Conservation (phyloP, 129 eudicot species). For the Mikania micrantha region DNA sequence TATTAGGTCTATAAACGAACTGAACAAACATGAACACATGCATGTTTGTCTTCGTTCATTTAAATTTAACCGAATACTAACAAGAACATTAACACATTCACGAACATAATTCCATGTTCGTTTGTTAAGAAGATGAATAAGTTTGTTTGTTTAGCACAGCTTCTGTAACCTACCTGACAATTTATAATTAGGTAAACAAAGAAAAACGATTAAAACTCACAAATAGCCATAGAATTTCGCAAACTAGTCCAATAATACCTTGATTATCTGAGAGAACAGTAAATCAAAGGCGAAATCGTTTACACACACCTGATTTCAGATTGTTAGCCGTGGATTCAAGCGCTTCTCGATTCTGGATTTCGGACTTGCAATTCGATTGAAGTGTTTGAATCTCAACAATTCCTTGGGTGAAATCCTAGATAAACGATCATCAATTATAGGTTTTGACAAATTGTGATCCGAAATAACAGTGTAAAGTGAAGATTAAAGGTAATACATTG, state of each 20-base stretch:
- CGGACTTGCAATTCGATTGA: constrained; percentile 30
- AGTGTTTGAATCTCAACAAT: constrained; percentile 34
- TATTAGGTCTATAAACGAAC: too few relatives aligned
- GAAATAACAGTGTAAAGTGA: background rate
- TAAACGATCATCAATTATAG: background rate
- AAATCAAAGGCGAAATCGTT: background rate
- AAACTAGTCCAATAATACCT: background rate
- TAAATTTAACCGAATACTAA: too few relatives aligned
- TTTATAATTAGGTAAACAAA: background rate
- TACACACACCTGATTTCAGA: constrained; percentile 42
- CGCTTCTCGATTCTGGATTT: constrained; percentile 42
- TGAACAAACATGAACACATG: too few relatives aligned
- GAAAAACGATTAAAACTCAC: background rate
- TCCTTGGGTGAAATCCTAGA: constrained; percentile 33
- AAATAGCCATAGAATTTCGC: background rate
- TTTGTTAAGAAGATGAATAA: too few relatives aligned
- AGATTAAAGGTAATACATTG: constrained; percentile 13
- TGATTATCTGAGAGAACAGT: background rate
- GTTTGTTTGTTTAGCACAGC: too few relatives aligned
- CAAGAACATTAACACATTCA: too few relatives aligned
- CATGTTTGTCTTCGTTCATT: too few relatives aligned
- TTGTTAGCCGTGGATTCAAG: constrained; percentile 32
- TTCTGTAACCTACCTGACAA: constrained; percentile 11
- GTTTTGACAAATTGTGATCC: background rate
- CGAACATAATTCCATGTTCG: too few relatives aligned